Evolutionary conservation across 257 asterid species (phyloP), one percentile per base, ranked within the genome.

Genomic region (Paraleonurus japonicus): DNA sequence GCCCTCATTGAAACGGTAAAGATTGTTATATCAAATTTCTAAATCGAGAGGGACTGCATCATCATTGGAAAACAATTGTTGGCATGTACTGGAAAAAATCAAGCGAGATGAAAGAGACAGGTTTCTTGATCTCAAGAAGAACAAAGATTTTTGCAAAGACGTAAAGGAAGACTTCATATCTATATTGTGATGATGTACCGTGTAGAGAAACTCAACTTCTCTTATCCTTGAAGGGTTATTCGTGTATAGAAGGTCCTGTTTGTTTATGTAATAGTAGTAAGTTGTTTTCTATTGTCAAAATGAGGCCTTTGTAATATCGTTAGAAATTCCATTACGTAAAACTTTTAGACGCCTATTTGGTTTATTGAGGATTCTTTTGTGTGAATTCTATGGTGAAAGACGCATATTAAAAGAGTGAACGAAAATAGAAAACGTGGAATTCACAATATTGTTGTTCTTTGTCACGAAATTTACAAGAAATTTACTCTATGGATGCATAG

Each of bases 201-300:
- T 55, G 8, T 48, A 22, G 72, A 58, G 80, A 65, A 69, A 61
- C 58, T 61, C 78, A 4, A 23, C 39, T 66, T 57, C 61, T 60
- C 26, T 22, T 65, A 17, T 69, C 32, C 24, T 37, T 67, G 39
- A 45, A 45, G 16, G 33, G 12, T 48, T 23, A 15, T 53, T 60
- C 61, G 79, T 47, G 67, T 82, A 76, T 61, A 82, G 5, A 78
- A 68, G 73, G 73, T 43, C 57, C 70, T 15, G 11, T 70, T 43
- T 22, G 43, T 55, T 57, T 17, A 16, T 65, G 74, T 57, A 61
- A 61, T 41, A 30, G 71, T 7, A 26, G 22, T 10, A 47, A 55
- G 30, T 47, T 45, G 65, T 53, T 41, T 69, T 45, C 15, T 27
- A 10, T 43, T 43, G 58, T 5, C 24, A 19, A 47, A 70, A 17